Evolutionary conservation across 306 rosid species (phyloP), one percentile per base, ranked within the genome.

Genomic region (Castanopsis chinensis): DNA sequence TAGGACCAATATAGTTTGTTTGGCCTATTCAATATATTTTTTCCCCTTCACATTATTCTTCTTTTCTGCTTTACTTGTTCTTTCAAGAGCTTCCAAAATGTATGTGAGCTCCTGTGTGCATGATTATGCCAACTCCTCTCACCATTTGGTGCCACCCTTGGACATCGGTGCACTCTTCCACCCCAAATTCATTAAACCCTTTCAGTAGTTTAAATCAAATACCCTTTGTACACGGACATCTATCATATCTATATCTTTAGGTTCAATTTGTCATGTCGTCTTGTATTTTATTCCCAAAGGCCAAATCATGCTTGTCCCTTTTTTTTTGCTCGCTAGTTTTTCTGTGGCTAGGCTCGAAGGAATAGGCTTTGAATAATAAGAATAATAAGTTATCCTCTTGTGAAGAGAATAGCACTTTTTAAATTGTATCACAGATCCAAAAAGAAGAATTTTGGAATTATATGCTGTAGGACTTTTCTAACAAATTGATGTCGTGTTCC

Each of bases 401-500:
- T 41, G 45, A 41, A 41, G 3, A 41, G 45, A 41, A 41, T 2
- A 41, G 2, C 3, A 2, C 45, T 41, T 41, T 41, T 41, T 41
- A 2, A 41, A 41, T 21, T 9, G n/a, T 8, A 11, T 4, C 52
- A 35, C 4, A n/a, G 25, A 33, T 18, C 72, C 2, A 49, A 19
- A 68, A 35, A 5, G 2, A 9, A 35, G n/a, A 35, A 1, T 67
- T 33, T 33, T 10, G 25, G 51, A 17, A 64, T 64, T 69, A 45
- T 64, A 37, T 35, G 53, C 23, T 10, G 11, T 54, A 2, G 33
- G 65, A 71, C 45, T 23, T 35, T 75, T 71, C 83, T 87, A 37
- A 88, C 83, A 6, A 5, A 20, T 67, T 86, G 57, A 70, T 81
- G 71, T 73, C 73, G 74, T 75, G 82, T 86, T 80, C 83, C 92